phyloP scores from a whole-genome alignment of 2,329 filamentous ascomycete species.

The Alternaria arbusti region DNA sequence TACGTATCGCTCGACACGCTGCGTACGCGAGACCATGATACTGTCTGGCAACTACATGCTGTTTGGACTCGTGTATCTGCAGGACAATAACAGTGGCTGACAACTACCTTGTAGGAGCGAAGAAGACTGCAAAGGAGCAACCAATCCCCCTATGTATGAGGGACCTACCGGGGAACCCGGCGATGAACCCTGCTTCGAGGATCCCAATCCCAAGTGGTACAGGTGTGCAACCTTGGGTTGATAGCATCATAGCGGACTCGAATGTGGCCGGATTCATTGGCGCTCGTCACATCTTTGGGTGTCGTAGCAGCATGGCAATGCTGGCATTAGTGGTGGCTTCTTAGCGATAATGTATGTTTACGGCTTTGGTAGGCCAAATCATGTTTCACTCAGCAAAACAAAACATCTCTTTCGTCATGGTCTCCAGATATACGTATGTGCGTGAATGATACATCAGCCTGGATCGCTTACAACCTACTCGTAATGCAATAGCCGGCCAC shows the following conservation, averaged over 20 bases:
- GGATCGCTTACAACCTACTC: background rate
- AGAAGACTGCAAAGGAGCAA: constrained; percentile 2
- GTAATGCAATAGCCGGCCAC: background rate
- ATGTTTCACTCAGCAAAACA: background rate
- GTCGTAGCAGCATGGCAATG: background rate
- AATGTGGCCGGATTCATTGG: too few species aligned
- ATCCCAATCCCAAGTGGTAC: constrained; percentile 23
- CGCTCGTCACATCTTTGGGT: rapidly evolving
- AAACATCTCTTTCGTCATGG: background rate
- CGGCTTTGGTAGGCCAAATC: background rate
- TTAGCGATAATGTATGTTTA: too few species aligned
- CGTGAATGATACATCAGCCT: background rate
- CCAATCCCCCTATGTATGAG: background rate
- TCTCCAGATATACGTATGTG: background rate
- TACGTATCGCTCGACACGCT: background rate
- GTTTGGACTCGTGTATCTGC: background rate
- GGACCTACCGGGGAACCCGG: constrained; percentile 11
- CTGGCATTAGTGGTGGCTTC: too few species aligned
- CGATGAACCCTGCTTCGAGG: constrained; percentile 10
- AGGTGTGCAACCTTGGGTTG: constrained; percentile 5
- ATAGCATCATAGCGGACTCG: background rate
- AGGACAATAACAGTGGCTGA: background rate
- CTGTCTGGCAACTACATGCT: background rate
- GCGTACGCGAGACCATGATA: too few species aligned
- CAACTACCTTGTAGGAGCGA: background rate